Conservation (phyloP, 108 stramenopile genomes). For the Cyclotella baltica region DNA sequence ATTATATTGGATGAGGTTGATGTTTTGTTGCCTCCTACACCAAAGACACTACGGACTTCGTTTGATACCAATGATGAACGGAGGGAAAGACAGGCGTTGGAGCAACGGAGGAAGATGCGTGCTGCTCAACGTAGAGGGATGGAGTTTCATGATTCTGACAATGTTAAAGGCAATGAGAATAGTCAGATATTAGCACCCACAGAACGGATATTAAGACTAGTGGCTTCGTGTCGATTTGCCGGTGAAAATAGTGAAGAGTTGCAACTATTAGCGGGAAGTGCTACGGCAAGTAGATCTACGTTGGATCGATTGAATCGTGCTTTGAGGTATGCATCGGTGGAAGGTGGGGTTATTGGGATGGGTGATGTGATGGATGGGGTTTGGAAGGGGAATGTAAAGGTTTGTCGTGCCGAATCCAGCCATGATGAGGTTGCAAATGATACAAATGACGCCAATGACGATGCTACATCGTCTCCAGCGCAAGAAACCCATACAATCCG, state of each 20-base stretch:
- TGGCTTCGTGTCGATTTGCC: slow-evolving; percentile 41
- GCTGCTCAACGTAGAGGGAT: slow-evolving; percentile 61
- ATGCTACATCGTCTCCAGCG: not conserved
- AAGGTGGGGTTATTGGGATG: slow-evolving; percentile 46
- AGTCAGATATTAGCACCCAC: slow-evolving; percentile 50
- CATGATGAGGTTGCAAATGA: slow-evolving; percentile 9
- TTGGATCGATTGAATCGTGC: slow-evolving; percentile 63
- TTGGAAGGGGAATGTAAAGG: slow-evolving; percentile 54
- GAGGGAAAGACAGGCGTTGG: slow-evolving; percentile 44
- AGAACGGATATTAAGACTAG: slow-evolving; percentile 49
- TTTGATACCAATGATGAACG: slow-evolving; percentile 45
- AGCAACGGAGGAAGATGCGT: slow-evolving; percentile 59
- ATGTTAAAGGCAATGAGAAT: slow-evolving; percentile 6
- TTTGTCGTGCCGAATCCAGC: slow-evolving; percentile 50
- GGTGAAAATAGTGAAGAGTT: slow-evolving; percentile 22
- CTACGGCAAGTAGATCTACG: slow-evolving; percentile 60
- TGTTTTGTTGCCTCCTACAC: slow-evolving; percentile 57
- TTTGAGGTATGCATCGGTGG: slow-evolving; percentile 50
- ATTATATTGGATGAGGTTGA: slow-evolving; percentile 68
- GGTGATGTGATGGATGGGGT: slow-evolving; percentile 32
- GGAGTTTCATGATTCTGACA: slow-evolving; percentile 48
- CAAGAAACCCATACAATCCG: slow-evolving; percentile 50
- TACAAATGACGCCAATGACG: not conserved
- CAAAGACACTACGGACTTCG: slow-evolving; percentile 56
- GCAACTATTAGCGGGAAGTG: slow-evolving; percentile 65